Conservation (phyloP, 495 filamentous ascomycete species). For the Echria macrotheca region DNA sequence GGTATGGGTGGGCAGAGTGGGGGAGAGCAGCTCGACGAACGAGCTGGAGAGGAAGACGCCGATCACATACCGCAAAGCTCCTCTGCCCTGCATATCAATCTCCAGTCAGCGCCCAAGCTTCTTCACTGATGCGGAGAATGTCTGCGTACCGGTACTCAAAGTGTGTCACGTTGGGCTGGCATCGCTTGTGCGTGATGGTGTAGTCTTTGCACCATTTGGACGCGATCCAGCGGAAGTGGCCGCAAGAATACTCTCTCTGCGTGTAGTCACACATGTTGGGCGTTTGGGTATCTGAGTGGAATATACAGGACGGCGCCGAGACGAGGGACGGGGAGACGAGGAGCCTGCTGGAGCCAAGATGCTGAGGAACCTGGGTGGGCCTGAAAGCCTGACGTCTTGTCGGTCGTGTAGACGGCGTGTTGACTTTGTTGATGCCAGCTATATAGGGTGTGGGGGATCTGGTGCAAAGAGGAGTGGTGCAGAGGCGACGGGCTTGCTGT, state of each 20-base stretch:
- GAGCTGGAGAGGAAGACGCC: background rate
- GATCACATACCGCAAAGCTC: slow-evolving; percentile 31
- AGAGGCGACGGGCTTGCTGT: slow-evolving; percentile 16
- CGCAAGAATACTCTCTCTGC: slow-evolving; percentile 37
- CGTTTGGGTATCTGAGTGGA: background rate
- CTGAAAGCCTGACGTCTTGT: slow-evolving; percentile 2
- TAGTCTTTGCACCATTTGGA: slow-evolving; percentile 39
- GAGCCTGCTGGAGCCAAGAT: too few species aligned
- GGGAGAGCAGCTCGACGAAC: background rate
- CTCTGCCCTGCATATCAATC: slow-evolving; percentile 20
- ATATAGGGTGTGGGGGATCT: too few species aligned
- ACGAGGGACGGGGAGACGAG: too few species aligned
- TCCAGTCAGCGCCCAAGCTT: background rate
- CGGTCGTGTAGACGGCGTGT: background rate
- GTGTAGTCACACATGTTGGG: slow-evolving; percentile 31
- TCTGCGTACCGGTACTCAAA: slow-evolving; percentile 32
- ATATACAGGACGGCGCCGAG: too few species aligned
- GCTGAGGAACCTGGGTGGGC: too few species aligned
- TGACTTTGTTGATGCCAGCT: slow-evolving; percentile 9
- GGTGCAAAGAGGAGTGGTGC: slow-evolving; percentile 2
- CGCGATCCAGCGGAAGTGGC: slow-evolving; percentile 40
- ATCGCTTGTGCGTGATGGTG: slow-evolving; percentile 35
- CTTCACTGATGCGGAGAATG: background rate
- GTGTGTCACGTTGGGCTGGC: slow-evolving; percentile 36
- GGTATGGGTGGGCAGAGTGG: background rate